Conservation (phyloP, 2,329 filamentous ascomycete species). For the Clonostachys chloroleuca region DNA sequence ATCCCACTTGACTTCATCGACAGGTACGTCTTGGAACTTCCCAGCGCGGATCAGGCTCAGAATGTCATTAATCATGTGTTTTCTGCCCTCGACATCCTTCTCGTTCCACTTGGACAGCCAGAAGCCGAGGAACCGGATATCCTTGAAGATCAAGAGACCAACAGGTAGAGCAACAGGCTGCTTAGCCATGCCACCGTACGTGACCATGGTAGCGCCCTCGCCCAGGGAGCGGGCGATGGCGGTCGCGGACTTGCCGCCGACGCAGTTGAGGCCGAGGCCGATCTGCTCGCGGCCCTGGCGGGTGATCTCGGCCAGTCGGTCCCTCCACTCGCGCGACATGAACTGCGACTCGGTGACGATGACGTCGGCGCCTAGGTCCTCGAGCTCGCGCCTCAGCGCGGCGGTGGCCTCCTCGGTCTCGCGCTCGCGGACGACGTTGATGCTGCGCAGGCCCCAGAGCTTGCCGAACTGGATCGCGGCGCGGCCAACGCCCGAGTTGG, state of each 20-base stretch:
- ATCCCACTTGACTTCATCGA: constrained; percentile 78
- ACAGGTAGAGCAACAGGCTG: constrained; percentile 80
- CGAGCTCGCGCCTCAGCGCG: constrained; percentile 46
- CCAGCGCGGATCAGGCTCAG: constrained; percentile 69
- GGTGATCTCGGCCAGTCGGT: constrained; percentile 60
- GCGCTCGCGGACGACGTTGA: constrained; percentile 82
- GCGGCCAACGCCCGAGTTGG: constrained; percentile 88
- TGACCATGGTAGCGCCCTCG: constrained; percentile 71
- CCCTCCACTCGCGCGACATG: constrained; percentile 53
- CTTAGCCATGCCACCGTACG: constrained; percentile 92
- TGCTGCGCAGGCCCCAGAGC: constrained; percentile 84
- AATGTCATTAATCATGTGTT: constrained; percentile 79
- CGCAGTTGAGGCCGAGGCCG: constrained; percentile 83
- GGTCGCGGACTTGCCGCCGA: constrained; percentile 81
- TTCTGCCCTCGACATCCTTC: constrained; percentile 67
- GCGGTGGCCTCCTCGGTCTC: constrained; percentile 60
- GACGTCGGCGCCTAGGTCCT: constrained; percentile 49
- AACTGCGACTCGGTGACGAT: constrained; percentile 55
- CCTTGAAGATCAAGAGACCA: constrained; percentile 87
- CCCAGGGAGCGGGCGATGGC: constrained; percentile 72
- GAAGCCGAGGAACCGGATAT: constrained; percentile 85
- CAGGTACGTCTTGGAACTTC: constrained; percentile 77
- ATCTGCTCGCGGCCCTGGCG: constrained; percentile 68
- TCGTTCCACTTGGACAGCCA: constrained; percentile 93
- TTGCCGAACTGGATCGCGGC: constrained; percentile 84